These are phyloP conservation scores for Acmispon strigosus DNA, from an alignment of 306 rosid species.

Conservation along the genomic window DNA sequence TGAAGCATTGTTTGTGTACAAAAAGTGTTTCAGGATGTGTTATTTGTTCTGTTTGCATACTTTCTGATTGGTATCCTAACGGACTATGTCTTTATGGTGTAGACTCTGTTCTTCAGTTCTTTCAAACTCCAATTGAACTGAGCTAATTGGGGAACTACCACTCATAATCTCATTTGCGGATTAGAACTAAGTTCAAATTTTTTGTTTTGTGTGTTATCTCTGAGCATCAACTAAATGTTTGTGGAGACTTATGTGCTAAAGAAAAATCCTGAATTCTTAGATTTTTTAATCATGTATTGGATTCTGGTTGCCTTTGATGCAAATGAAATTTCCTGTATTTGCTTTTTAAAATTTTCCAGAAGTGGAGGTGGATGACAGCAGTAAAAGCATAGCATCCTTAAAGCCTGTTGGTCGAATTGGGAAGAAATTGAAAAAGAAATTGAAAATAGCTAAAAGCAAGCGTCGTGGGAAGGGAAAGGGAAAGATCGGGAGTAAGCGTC, in stretches of 20 bases:
- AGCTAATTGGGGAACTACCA: no score
- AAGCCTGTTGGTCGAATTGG: slow-evolving; percentile 70
- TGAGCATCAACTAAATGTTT: not conserved
- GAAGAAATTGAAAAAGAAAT: slow-evolving; percentile 58
- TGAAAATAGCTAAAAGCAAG: slow-evolving; percentile 71
- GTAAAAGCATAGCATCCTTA: slow-evolving; percentile 33
- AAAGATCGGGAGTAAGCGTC: slow-evolving; percentile 23
- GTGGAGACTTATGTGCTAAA: not conserved
- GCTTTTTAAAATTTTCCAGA: slow-evolving; percentile 30
- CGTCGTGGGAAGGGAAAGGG: slow-evolving; percentile 63
- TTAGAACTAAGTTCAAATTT: no score
- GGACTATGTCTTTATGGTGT: no score
- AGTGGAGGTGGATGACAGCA: slow-evolving; percentile 55
- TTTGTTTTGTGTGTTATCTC: not conserved
- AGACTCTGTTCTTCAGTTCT: no score
- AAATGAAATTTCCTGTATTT: not conserved
- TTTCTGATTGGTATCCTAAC: no score
- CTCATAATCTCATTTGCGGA: no score
- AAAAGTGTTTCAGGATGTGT: no score
- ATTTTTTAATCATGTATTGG: not conserved
- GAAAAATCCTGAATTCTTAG: not conserved
- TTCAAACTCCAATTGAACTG: no score
- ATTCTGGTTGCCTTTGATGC: not conserved
- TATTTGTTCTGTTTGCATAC: no score
- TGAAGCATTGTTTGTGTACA: no score